Conservation (phyloP, 2,329 filamentous ascomycete genomes). For the Colletotrichum tamarilloi region DNA sequence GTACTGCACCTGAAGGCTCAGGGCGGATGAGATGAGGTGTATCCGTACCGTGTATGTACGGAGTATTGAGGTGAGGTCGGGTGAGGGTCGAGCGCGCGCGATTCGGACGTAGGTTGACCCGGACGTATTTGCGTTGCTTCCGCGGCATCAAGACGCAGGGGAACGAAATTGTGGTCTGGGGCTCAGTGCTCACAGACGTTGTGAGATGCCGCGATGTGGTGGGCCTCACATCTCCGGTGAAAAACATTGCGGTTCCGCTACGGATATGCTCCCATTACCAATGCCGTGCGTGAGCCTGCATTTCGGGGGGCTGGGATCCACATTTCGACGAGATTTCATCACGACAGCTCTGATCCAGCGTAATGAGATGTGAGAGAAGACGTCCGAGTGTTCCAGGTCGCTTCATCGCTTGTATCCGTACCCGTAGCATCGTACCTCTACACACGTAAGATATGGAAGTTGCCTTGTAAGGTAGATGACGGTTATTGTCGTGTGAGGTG, state of each 20-base stretch:
- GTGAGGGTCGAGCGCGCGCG: neutral
- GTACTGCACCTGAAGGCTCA: too few species aligned
- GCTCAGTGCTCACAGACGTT: neutral
- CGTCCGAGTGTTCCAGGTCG: neutral
- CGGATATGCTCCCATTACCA: neutral
- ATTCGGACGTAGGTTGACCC: slow-evolving; percentile 13
- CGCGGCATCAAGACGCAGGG: neutral
- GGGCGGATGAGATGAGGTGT: too few species aligned
- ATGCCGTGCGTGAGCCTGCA: neutral
- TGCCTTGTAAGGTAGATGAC: neutral
- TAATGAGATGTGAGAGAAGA: slow-evolving; percentile 4
- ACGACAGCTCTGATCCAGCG: neutral
- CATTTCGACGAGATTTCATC: slow-evolving; percentile 7
- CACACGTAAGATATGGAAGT: neutral
- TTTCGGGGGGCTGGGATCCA: neutral
- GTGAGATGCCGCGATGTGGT: slow-evolving; percentile 11
- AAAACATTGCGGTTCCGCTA: neutral
- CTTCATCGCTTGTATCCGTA: neutral
- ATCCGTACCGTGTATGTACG: too few species aligned
- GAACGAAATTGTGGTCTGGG: neutral
- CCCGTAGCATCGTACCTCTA: neutral
- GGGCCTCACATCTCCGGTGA: slow-evolving; percentile 15
- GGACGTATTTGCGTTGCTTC: neutral
- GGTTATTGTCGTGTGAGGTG: neutral
- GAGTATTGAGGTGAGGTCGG: neutral